Evolutionary conservation across 108 stramenopile genomes (phyloP), one percentile per base, ranked within the genome.

Genomic region (Skeletonema costatum): DNA sequence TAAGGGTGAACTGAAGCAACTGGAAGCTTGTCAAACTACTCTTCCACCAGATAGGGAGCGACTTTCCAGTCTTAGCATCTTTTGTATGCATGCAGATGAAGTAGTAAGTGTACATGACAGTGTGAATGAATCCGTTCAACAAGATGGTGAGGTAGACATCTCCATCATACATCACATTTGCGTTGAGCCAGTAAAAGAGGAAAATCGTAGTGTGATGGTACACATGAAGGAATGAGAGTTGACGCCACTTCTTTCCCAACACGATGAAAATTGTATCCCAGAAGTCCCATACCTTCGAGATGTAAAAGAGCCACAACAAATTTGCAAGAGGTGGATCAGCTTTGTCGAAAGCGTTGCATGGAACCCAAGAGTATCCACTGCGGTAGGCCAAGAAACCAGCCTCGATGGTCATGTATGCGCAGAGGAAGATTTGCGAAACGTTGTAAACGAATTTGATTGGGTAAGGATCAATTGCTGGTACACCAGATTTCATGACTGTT

Each of bases 51-150:
- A 99, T 98, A 74, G 95, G 95, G 38, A 96, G 85, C 11, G 88
- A 90, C 70, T 92, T 98, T 79, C 95, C 95, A 21, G 93, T 94
- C 71, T 89, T 75, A 1, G 83, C 76, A 67, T 86, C 90, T 74
- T 95, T 96, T 71, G 99, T 98, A 86, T 98, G 98, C 97, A 98
- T 96, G 87, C 96, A 96, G 62, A 98, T 97, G 78, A 98, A 99
- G 96, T 99, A 99, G 87, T 99, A 99, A 2, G 97, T 98, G 97
- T 99, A 99, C 98, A 99, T 99, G 78, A 99, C 95, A 14, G 97
- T 97, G 87, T 99, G 99, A 80, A 99, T 99, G 87, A 97, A 96
- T 53, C 98, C 97, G 77, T 99, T 99, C 51, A 99, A 82, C 19
- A 96, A 76, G 70, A 99, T 94, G 71, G 98, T 98, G 33, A 98